phyloP scores from a whole-genome alignment of 2,329 filamentous ascomycete genomes.

The Acrodontium crateriforme region DNA sequence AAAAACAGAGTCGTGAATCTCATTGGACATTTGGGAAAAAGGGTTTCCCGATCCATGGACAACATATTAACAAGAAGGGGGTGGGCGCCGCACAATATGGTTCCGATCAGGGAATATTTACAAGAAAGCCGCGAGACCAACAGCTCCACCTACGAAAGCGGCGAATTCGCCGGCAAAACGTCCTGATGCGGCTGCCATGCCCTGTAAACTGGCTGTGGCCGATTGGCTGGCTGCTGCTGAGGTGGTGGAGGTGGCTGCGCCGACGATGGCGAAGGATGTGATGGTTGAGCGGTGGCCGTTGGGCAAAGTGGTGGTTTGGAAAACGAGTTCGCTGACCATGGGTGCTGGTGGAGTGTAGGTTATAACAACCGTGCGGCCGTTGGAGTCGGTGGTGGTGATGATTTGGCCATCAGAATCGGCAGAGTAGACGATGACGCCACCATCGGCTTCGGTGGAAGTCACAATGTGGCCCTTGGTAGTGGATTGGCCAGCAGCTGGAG shows the following conservation, averaged over 20 bases:
- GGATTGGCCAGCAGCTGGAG: slow-evolving; percentile 24
- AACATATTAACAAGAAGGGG: no score
- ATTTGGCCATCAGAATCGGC: slow-evolving; percentile 24
- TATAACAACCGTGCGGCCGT: slow-evolving; percentile 29
- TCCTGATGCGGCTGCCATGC: slow-evolving; percentile 17
- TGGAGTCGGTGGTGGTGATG: slow-evolving; percentile 28
- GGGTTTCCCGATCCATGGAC: no score
- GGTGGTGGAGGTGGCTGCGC: slow-evolving; percentile 11
- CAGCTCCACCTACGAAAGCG: slow-evolving; percentile 18
- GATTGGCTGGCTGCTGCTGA: slow-evolving; percentile 18
- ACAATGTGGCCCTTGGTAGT: slow-evolving; percentile 11
- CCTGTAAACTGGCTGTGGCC: no score
- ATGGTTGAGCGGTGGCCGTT: slow-evolving; percentile 26
- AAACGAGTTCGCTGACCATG: slow-evolving; percentile 25
- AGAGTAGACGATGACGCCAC: slow-evolving; percentile 24
- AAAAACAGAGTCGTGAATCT: no score
- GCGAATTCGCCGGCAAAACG: slow-evolving; percentile 18
- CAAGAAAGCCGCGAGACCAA: slow-evolving; percentile 22
- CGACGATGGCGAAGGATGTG: slow-evolving; percentile 32
- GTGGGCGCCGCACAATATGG: no score
- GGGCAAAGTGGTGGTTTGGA: slow-evolving; percentile 22
- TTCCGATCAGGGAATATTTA: no score
- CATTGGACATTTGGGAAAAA: no score
- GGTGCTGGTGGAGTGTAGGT: slow-evolving; percentile 34
- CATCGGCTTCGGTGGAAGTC: slow-evolving; percentile 27